Percentiles rank a stretch among this genome's conserved stretches.
phyloP scores from a whole-genome alignment of 208 protist genomes.

The Crithidia acanthocephali region DNA sequence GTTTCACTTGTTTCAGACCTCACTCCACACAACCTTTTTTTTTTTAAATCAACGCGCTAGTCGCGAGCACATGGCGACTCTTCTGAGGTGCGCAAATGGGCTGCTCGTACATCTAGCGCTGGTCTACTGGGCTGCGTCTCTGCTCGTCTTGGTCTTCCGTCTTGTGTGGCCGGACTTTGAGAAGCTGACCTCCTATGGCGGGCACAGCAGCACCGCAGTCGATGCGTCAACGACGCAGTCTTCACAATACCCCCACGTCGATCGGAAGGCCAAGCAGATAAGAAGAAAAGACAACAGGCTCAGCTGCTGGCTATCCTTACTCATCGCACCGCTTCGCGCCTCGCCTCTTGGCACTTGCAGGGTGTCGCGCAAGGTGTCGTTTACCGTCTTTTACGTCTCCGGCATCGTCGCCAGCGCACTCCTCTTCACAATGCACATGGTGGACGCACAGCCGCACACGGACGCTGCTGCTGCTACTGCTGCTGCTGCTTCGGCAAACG shows the following conservation, averaged over 20 bases:
- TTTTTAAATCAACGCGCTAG: background rate
- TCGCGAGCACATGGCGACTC: background rate
- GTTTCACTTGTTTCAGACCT: no score
- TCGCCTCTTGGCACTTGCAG: slow-evolving; percentile 33
- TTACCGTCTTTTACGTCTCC: slow-evolving; percentile 59
- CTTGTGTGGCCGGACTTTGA: slow-evolving; percentile 33
- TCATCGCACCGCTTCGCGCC: background rate
- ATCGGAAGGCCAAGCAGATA: background rate
- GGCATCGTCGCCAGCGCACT: slow-evolving; percentile 36
- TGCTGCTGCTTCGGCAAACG: background rate
- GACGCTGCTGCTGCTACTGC: background rate
- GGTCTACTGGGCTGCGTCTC: slow-evolving; percentile 57
- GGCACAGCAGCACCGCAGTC: slow-evolving; percentile 17
- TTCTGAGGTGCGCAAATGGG: background rate
- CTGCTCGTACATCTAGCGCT: slow-evolving; percentile 23
- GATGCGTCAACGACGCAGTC: background rate
- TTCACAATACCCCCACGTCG: background rate
- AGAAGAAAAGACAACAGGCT: background rate
- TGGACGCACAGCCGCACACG: background rate
- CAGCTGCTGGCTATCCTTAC: background rate
- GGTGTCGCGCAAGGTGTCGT: slow-evolving; percentile 43
- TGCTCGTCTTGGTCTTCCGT: slow-evolving; percentile 50
- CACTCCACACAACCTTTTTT: no score
- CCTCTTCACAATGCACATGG: slow-evolving; percentile 13
- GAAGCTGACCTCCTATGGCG: slow-evolving; percentile 53